Percentiles rank a stretch among this genome's conserved stretches.
Conservation (phyloP, 768 basidiomycete genomes). For the Postia placenta region DNA sequence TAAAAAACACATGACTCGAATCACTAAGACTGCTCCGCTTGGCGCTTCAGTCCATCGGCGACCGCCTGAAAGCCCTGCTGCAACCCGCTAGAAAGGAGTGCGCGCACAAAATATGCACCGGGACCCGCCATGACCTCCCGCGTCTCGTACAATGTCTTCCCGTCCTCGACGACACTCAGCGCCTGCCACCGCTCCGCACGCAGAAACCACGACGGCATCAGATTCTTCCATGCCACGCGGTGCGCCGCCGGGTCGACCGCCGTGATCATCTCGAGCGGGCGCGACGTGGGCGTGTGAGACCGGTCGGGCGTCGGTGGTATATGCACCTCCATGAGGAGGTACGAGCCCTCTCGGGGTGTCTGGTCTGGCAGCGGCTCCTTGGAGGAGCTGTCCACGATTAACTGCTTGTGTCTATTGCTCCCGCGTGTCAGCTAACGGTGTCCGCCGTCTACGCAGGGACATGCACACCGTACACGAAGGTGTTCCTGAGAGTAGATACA, state of each 20-base stretch:
- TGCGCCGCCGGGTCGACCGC: conserved; percentile 45
- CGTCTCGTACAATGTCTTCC: conserved; percentile 60
- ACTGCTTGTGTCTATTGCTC: conserved; percentile 41
- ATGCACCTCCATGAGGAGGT: conserved; percentile 47
- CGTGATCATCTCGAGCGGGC: conserved; percentile 41
- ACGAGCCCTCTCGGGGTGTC: conserved; percentile 41
- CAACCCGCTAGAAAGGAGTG: conserved; percentile 38
- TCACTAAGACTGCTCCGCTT: conserved; percentile 32
- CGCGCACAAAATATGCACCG: conserved; percentile 46
- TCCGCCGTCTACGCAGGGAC: neutral
- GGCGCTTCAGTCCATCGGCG: conserved; percentile 49
- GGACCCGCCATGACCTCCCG: conserved; percentile 54
- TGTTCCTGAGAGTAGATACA: conserved; percentile 60
- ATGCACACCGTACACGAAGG: conserved; percentile 47
- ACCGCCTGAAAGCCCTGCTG: conserved; percentile 43
- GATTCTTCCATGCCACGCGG: conserved; percentile 51
- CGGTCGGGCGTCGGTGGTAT: conserved; percentile 53
- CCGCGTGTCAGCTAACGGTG: neutral
- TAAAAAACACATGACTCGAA: neutral
- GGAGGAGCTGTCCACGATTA: conserved; percentile 34
- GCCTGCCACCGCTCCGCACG: conserved; percentile 58
- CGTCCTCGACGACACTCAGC: conserved; percentile 40
- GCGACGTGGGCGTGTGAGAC: conserved; percentile 29
- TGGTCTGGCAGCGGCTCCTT: conserved; percentile 40
- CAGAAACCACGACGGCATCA: conserved; percentile 43